phyloP scores from a whole-genome alignment of 495 filamentous ascomycete species.

The Penicillium simplicissimum region DNA sequence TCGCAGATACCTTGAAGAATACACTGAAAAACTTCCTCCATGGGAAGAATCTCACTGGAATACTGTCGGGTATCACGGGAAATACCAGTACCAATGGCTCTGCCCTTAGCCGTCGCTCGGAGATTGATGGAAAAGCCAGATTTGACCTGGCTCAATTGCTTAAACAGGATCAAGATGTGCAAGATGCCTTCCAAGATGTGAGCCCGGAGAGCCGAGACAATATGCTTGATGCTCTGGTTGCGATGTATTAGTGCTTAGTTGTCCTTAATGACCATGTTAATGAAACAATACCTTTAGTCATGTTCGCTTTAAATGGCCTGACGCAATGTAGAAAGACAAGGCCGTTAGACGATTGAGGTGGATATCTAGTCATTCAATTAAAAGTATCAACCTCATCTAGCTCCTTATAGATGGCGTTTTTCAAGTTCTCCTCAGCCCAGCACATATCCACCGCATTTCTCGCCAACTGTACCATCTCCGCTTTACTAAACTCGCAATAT shows the following conservation, averaged over 20 bases:
- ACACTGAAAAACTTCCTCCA: conserved; percentile 27
- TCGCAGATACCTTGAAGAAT: conserved; percentile 34
- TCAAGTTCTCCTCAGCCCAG: conserved; percentile 37
- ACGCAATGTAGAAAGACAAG: neutral
- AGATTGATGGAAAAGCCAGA: neutral
- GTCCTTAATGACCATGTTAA: neutral
- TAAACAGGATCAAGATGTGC: conserved; percentile 17
- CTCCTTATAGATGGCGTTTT: conserved; percentile 23
- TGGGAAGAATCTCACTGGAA: conserved; percentile 10
- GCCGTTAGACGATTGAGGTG: neutral
- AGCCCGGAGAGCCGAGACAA: conserved; percentile 17
- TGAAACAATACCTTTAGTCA: neutral
- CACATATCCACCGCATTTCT: conserved; percentile 43
- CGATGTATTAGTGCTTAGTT: conserved; percentile 2
- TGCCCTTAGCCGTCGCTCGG: neutral
- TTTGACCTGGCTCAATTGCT: conserved; percentile 13
- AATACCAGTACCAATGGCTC: conserved; percentile 1
- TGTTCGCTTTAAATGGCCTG: neutral
- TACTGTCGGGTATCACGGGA: neutral
- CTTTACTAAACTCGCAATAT: conserved; percentile 33
- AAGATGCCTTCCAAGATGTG: conserved; percentile 19
- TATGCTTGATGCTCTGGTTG: conserved; percentile 18
- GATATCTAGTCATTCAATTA: neutral
- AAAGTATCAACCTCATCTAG: conserved; percentile 12
- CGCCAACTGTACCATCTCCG: conserved; percentile 37